phyloP scores from a whole-genome alignment of 768 basidiomycete species.

The Tylopilus subfusipes region DNA sequence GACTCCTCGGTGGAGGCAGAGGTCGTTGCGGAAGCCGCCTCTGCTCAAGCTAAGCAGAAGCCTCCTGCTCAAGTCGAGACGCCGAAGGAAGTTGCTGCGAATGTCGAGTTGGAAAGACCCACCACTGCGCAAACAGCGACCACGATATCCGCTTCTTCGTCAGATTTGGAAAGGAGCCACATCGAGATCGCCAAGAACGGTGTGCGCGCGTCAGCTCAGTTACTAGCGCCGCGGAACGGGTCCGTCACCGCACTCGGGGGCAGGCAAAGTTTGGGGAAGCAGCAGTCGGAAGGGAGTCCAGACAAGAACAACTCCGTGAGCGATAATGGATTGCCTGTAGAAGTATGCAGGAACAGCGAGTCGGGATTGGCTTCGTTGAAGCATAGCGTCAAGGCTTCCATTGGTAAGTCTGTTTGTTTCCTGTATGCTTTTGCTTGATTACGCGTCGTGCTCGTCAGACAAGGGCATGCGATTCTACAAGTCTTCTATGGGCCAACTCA shows the following conservation, averaged over 20 bases:
- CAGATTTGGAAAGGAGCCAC: slow-evolving; percentile 25
- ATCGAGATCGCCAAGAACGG: slow-evolving; percentile 31
- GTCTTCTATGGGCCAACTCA: slow-evolving; percentile 49
- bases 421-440: not conserved
- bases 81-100: not conserved
- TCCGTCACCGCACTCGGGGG: slow-evolving; percentile 18
- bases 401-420: slow-evolving; percentile 46
- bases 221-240: slow-evolving; percentile 24
- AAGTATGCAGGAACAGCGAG: slow-evolving; percentile 28
- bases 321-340: slow-evolving; percentile 26
- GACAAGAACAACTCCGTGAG: slow-evolving; percentile 11
- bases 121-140: slow-evolving; percentile 12
- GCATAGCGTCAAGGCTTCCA: slow-evolving; percentile 70
- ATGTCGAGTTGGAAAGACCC: slow-evolving; percentile 5
- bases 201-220: slow-evolving; percentile 28
- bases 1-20: slow-evolving; percentile 26
- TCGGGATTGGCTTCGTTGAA: slow-evolving; percentile 50
- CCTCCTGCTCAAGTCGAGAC: not conserved
- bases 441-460: slow-evolving; percentile 38
- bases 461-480: slow-evolving; percentile 69
- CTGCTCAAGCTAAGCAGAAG: slow-evolving; percentile 6
- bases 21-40: slow-evolving; percentile 21
- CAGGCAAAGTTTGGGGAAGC: slow-evolving; percentile 9
- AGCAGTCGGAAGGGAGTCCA: slow-evolving; percentile 3
- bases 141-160: slow-evolving; percentile 18